Evolutionary conservation across 306 rosid species (phyloP), one percentile per base, ranked within the genome.

Genomic region (Fagus sylvatica): DNA sequence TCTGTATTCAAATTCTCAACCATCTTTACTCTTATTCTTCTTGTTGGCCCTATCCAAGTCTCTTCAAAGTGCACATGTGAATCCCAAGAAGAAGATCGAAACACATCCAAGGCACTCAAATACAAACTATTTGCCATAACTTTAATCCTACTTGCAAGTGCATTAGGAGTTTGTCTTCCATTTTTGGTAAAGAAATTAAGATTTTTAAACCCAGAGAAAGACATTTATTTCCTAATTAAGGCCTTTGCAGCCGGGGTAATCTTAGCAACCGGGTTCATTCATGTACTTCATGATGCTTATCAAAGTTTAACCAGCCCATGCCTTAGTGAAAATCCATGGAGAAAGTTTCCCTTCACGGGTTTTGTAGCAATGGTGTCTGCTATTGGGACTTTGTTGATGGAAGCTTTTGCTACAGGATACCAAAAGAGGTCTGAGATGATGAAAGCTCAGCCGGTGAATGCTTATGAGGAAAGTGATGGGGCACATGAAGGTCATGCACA

Each of bases 181-280:
- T 81, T 86, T 41, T 61, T 86, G 36, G 84, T 85, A 0, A 83
- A 83, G 79, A 85, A 34, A 0, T 16, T 59, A 2, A 70, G 87
- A 19, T 34, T 73, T 33, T 60, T 91, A 15, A 75, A 79, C 16
- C 89, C 88, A 5, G 88, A 87, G 11, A 86, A 80, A 40, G 80
- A 78, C 22, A 54, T 89, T 4, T 88, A 85, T 51, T 87, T 87
- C 74, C 11, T 87, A 22, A 70, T 90, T 37, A 92, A 90, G 39
- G 86, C 93, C 57, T 92, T 90, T 54, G 91, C 93, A 0, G 92
- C 93, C 5, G 95, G 93, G 0, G 89, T 92, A 74, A 90, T 92
- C 53, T 74, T 92, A 13, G 95, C 97, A 1, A 92, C 95, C 0
- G 97, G 91, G 11, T 88, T 90, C 76, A 69, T 92, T 53, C 95